Evolutionary conservation across 2,329 filamentous ascomycete genomes (phyloP).

Genomic region (Aspergillus hiratsukae): DNA sequence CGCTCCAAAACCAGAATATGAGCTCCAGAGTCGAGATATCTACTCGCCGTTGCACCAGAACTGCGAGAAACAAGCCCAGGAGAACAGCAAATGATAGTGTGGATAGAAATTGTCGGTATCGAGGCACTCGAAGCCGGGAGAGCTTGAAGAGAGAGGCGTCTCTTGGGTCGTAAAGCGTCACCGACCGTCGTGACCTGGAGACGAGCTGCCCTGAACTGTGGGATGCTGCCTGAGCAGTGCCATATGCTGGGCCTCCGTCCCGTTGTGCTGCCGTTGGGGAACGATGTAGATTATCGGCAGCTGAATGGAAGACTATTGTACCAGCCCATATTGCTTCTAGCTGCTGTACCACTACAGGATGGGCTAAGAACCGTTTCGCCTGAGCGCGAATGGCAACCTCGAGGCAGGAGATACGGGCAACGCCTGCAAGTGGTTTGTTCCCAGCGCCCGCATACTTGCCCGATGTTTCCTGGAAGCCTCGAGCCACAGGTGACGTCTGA

Average conservation of each 20-base stretch:
- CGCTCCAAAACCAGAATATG: conserved; percentile 96
- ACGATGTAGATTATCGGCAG: conserved; percentile 78
- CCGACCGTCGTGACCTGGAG: conserved; percentile 57
- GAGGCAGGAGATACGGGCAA: conserved; percentile 78
- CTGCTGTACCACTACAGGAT: conserved; percentile 87
- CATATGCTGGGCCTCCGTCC: conserved; percentile 20
- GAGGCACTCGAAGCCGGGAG: conserved; percentile 81
- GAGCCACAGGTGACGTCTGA: conserved; percentile 49
- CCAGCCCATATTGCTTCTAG: conserved; percentile 97
- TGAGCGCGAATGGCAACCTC: conserved; percentile 91
- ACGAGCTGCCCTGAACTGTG: conserved; percentile 9
- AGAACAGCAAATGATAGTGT: conserved; percentile 82
- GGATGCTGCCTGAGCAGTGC: conserved; percentile 14
- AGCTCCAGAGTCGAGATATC: conserved; percentile 81
- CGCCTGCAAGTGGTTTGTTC: conserved; percentile 50
- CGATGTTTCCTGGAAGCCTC: conserved; percentile 29
- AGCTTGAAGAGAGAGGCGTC: conserved; percentile 90
- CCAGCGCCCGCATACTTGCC: conserved; percentile 33
- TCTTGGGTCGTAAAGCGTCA: conserved; percentile 82
- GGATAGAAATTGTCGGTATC: conserved; percentile 86
- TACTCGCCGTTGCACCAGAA: conserved; percentile 69
- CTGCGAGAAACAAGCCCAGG: conserved; percentile 78
- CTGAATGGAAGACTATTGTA: conserved; percentile 88
- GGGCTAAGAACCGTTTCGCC: conserved; percentile 86
- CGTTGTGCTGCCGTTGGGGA: conserved; percentile 39